A percentile compares a stretch with the other conserved stretches of the same genome.
Evolutionary conservation across 306 rosid species (phyloP).

Genomic region (Sophora flavescens): DNA sequence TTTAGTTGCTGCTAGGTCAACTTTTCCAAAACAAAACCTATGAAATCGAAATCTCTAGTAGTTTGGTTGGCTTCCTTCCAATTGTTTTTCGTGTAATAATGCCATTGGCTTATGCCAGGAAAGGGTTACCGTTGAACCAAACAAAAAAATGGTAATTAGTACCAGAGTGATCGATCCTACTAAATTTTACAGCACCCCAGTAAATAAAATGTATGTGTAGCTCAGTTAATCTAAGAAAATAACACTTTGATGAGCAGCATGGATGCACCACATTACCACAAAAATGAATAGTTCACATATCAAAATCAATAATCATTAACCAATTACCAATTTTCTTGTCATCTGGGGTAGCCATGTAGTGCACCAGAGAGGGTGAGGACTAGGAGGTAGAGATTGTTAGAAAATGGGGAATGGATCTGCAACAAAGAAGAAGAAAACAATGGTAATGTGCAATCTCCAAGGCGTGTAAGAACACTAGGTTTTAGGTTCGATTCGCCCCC

Average conservation of each 20-base stretch:
- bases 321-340: too few relatives aligned
- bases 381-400: not conserved
- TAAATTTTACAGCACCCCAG: not conserved
- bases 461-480: too few relatives aligned
- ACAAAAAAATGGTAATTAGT: not conserved
- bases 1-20: not conserved
- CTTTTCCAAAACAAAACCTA: not conserved
- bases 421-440: too few relatives aligned
- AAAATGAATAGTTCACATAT: not conserved
- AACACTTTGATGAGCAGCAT: not conserved
- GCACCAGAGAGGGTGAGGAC: too few relatives aligned
- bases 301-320: not conserved
- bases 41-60: not conserved
- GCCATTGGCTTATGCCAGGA: not conserved
- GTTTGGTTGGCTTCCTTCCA: not conserved
- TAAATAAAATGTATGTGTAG: too few relatives aligned
- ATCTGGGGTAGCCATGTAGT: too few relatives aligned
- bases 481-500: too few relatives aligned
- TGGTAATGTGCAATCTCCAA: too few relatives aligned
- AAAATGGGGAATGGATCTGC: too few relatives aligned
- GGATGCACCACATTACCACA: not conserved
- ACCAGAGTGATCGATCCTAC: not conserved
- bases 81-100: not conserved
- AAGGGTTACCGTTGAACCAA: not conserved
- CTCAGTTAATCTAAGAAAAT: not conserved